Evolutionary conservation across 805 yeast genomes (phyloP), one percentile per base, ranked within the genome.

Genomic region (Metschnikowia peoriensis): DNA sequence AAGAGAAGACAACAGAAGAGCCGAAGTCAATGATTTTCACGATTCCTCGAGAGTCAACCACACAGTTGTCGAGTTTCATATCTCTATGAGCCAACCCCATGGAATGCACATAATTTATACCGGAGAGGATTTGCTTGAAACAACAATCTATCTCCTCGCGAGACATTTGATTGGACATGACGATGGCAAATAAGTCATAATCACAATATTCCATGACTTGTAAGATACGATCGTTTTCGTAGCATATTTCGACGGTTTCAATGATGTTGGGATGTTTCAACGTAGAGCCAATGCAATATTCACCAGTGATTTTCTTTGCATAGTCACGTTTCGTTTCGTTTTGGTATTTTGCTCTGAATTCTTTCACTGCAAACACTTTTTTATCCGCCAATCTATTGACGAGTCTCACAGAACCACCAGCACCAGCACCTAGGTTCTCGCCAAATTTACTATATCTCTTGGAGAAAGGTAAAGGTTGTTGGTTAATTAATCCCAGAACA

Each of bases 121-220:
- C 97, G 41, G 82, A 82, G 63, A 91, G 70, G 35, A 92, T 82
- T 71, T 89, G 97, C 64, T 89, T 88, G 68, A 92, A 89, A 69
- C 96, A 92, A 69, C 97, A 92, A 67, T 85, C 84, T 38, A 89
- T 80, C 68, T 92, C 97, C 43, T 78, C 83, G 46, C 78, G 71
- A 1, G 85, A 70, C 97, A 92, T 92, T 62, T 88, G 87, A 61
- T 90, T 89, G 48, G 92, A 85, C 96, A 92, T 91, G 34, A 92
- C 97, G 52, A 92, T 88, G 10, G 97, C 97, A 70, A 92, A 92
- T 59, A 92, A 75, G 67, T 92, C 97, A 66, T 81, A 91, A 60
- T 92, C 96, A 68, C 97, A 91, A 68, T 89, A 92, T 65, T 92
- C 97, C 96, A 92, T 88, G 44, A 92, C 92, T 70, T 92, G 97